phyloP scores from a whole-genome alignment of 2,329 filamentous ascomycete species.

The Ophiostoma sp. region DNA sequence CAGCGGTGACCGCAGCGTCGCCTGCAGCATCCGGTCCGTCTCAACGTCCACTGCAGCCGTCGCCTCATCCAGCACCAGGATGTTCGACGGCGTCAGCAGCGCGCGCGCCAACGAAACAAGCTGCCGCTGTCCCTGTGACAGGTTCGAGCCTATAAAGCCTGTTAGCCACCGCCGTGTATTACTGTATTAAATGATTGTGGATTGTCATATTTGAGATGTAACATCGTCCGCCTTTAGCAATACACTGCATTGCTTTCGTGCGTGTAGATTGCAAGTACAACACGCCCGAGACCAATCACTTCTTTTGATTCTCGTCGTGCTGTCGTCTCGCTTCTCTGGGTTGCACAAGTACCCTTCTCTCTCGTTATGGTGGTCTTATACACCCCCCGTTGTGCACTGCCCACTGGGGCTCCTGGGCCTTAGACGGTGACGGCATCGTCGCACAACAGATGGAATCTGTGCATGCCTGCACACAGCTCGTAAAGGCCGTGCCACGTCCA shows the following conservation, averaged over 20 bases:
- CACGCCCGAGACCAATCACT: neutral
- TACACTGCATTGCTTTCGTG: slow-evolving; percentile 8
- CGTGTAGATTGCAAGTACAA: neutral
- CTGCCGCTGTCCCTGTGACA: slow-evolving; percentile 92
- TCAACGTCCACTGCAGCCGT: slow-evolving; percentile 70
- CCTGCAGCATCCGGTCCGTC: slow-evolving; percentile 62
- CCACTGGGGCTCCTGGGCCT: neutral
- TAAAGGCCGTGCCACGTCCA: slow-evolving; percentile 11
- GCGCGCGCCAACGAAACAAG: slow-evolving; percentile 90
- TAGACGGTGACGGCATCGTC: slow-evolving; percentile 21
- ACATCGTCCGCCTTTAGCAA: neutral
- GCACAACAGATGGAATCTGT: slow-evolving; percentile 15
- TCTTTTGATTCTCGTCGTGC: neutral
- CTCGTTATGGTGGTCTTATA: neutral
- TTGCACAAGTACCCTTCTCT: neutral
- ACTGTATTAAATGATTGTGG: neutral
- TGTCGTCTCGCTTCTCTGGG: neutral
- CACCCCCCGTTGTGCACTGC: slow-evolving; percentile 10
- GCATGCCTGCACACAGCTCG: neutral
- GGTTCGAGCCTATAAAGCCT: slow-evolving; percentile 67
- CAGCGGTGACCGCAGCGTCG: slow-evolving; percentile 55
- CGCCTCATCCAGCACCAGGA: slow-evolving; percentile 93
- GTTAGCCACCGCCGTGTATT: neutral
- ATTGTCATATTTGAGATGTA: neutral
- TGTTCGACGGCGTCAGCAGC: slow-evolving; percentile 91